phyloP scores from a whole-genome alignment of 2,329 filamentous ascomycete species.

The Alternaria triticina region DNA sequence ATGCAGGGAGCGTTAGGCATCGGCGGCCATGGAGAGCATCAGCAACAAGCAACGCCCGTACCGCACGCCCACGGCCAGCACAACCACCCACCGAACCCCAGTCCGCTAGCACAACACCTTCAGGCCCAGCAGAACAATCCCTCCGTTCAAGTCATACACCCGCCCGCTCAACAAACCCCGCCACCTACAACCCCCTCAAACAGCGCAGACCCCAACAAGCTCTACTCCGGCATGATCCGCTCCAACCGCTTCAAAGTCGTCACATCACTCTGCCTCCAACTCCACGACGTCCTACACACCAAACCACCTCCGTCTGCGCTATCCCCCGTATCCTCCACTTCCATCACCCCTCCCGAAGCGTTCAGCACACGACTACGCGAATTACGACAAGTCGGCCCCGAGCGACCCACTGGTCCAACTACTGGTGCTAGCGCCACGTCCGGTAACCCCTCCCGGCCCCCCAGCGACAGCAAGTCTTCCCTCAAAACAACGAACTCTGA shows the following conservation, averaged over 20 bases:
- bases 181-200: not conserved
- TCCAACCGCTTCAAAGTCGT: slow-evolving; percentile 47
- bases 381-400: not conserved
- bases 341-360: not conserved
- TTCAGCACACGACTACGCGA: not conserved
- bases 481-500: not conserved
- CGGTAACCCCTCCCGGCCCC: rapidly evolving
- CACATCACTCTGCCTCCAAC: slow-evolving; percentile 42
- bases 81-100: slow-evolving; percentile 14
- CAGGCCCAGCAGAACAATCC: not conserved
- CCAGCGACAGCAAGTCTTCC: not conserved
- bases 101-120: slow-evolving; percentile 21
- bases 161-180: not conserved
- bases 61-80: slow-evolving; percentile 21
- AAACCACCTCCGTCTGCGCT: not conserved
- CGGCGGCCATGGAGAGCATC: slow-evolving; percentile 2
- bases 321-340: not conserved
- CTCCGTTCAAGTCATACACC: not conserved
- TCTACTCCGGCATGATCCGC: slow-evolving; percentile 42
- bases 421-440: not conserved
- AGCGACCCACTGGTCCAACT: not conserved
- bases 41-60: not conserved
- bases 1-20: slow-evolving; percentile 14
- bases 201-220: slow-evolving; percentile 8
- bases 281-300: slow-evolving; percentile 32